A percentile compares a stretch with the other conserved stretches of the same genome.
Conservation (phyloP, 1,284 basidiomycete genomes). For the Ustilago sp. region DNA sequence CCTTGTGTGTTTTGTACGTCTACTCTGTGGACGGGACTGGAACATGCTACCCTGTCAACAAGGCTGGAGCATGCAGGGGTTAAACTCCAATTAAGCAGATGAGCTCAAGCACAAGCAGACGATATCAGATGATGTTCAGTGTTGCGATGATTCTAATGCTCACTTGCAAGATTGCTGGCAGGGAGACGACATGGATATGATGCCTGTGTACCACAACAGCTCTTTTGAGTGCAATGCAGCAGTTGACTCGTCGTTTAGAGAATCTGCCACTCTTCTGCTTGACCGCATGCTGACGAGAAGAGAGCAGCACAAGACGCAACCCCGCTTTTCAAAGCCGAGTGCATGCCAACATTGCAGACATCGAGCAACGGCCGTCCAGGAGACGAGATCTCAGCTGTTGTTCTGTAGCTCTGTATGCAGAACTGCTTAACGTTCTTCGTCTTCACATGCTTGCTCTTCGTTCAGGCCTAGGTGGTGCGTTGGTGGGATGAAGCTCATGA, state of each 20-base stretch:
- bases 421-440: no score
- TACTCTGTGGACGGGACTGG: no score
- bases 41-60: conserved; percentile 74
- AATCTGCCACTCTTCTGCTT: neutral
- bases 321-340: neutral
- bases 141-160: no score
- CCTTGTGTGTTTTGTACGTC: no score
- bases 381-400: no score
- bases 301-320: neutral
- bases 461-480: no score
- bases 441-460: no score
- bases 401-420: no score
- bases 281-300: conserved; percentile 12
- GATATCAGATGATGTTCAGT: conserved; percentile 73
- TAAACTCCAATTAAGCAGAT: conserved; percentile 69
- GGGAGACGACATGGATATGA: neutral
- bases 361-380: no score
- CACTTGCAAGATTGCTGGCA: no score
- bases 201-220: neutral
- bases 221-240: neutral
- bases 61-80: neutral
- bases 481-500: no score
- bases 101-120: conserved; percentile 75
- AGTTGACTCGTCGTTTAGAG: neutral
- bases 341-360: no score